phyloP scores from a whole-genome alignment of 2,329 filamentous ascomycete species.

The Capronia americana region DNA sequence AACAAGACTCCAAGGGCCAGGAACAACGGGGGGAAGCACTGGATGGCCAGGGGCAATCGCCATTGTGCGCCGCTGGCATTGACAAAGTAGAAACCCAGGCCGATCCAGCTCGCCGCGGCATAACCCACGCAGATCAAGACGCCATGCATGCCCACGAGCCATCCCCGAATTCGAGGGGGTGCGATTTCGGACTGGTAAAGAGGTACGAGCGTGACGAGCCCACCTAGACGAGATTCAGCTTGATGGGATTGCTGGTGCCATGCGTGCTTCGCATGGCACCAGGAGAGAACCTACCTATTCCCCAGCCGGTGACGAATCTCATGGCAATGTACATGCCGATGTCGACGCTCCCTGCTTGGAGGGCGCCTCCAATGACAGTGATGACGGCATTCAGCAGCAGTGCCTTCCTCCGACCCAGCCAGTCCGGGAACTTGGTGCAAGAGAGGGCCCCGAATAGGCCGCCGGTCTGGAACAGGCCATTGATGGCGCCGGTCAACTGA shows the following conservation, averaged over 20 bases:
- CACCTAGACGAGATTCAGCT: not conserved
- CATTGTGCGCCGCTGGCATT: constrained; percentile 19
- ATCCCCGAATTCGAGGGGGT: constrained; percentile 27
- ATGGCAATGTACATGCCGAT: constrained; percentile 34
- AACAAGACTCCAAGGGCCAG: constrained; percentile 51
- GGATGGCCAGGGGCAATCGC: constrained; percentile 29
- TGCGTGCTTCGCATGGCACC: not conserved
- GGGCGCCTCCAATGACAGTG: constrained; percentile 23
- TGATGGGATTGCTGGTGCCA: too few relatives aligned
- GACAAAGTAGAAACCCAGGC: constrained; percentile 27
- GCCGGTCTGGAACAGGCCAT: constrained; percentile 25
- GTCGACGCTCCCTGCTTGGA: constrained; percentile 33
- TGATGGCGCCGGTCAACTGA: constrained; percentile 46
- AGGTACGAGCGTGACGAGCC: constrained; percentile 23
- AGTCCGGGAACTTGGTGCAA: constrained; percentile 39
- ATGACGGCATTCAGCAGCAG: too few relatives aligned
- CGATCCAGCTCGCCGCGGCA: constrained; percentile 25
- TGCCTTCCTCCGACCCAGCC: constrained; percentile 21
- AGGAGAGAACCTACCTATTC: constrained; percentile 17
- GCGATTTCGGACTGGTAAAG: constrained; percentile 27
- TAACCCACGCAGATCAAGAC: constrained; percentile 24
- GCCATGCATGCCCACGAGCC: constrained; percentile 27
- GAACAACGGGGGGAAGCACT: constrained; percentile 35
- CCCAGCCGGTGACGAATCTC: constrained; percentile 30
- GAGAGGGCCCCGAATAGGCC: constrained; percentile 46